Evolutionary conservation across 768 basidiomycete species (phyloP).

Genomic region (Collybia mongolica): DNA sequence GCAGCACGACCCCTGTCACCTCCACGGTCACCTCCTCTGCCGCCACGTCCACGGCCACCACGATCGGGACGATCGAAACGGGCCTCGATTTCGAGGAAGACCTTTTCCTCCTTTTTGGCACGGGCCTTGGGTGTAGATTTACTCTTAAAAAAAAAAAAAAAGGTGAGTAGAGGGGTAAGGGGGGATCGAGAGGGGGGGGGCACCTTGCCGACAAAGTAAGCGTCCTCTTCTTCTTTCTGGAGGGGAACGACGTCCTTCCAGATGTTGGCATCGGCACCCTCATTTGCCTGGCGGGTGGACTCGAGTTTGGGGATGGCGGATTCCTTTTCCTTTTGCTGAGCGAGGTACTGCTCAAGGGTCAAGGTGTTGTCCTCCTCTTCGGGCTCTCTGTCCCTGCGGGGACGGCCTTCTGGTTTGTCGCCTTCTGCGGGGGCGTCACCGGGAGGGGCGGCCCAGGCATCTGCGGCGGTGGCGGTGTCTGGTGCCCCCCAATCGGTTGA

Average conservation of each 20-base stretch:
- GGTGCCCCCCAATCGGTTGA: constrained; percentile 44
- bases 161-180: constrained; percentile 3
- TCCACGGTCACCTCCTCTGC: constrained; percentile 44
- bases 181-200: background rate
- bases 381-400: constrained; percentile 54
- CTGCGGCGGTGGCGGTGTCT: constrained; percentile 25
- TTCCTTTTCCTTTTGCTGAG: constrained; percentile 71
- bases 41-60: constrained; percentile 57
- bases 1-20: constrained; percentile 30
- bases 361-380: constrained; percentile 94
- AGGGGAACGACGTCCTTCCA: constrained; percentile 74
- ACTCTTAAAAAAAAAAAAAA: constrained; percentile 37
- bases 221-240: constrained; percentile 68
- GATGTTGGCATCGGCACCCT: constrained; percentile 65
- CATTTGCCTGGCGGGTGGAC: constrained; percentile 72
- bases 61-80: constrained; percentile 83
- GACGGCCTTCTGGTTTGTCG: constrained; percentile 35
- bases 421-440: constrained; percentile 37
- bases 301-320: constrained; percentile 76
- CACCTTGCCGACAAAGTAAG: constrained; percentile 93
- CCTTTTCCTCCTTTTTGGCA: constrained; percentile 85
- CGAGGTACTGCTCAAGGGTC: constrained; percentile 91
- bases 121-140: constrained; percentile 66
- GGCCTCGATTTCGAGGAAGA: constrained; percentile 89
- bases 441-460: constrained; percentile 6